Evolutionary conservation across 1,139 yeast genomes (phyloP).

Genomic region (Debaryomyces coudertii): DNA sequence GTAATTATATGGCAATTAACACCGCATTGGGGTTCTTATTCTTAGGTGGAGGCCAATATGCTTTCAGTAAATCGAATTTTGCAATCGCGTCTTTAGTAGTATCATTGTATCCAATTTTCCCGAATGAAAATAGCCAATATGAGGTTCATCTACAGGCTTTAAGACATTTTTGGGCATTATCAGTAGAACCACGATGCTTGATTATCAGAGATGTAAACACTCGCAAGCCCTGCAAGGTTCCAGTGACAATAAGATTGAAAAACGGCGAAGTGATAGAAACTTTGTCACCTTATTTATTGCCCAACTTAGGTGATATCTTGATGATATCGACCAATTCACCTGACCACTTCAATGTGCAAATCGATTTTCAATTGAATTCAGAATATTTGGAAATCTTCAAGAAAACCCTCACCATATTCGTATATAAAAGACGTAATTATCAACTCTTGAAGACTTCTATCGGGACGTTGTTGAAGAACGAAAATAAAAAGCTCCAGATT

Average conservation of each 20-base stretch:
- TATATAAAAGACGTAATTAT: conserved; percentile 50
- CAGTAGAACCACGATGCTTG: conserved; percentile 81
- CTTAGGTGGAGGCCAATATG: conserved; percentile 91
- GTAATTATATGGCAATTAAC: conserved; percentile 77
- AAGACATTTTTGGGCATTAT: conserved; percentile 88
- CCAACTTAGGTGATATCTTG: conserved; percentile 55
- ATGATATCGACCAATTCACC: conserved; percentile 44
- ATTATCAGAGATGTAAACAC: conserved; percentile 71
- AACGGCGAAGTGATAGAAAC: conserved; percentile 36
- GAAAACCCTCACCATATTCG: conserved; percentile 50
- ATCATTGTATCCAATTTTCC: conserved; percentile 75
- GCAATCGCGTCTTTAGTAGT: conserved; percentile 75
- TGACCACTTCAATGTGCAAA: conserved; percentile 48
- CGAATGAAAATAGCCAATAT: conserved; percentile 46
- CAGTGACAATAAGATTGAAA: conserved; percentile 49
- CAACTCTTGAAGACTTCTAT: conserved; percentile 42
- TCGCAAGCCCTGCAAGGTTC: conserved; percentile 54
- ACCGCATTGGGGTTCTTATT: conserved; percentile 87
- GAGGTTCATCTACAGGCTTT: conserved; percentile 81
- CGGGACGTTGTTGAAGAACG: conserved; percentile 39
- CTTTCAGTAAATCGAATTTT: conserved; percentile 65
- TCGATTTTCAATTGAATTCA: conserved; percentile 43
- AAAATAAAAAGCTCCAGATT: conserved; percentile 33
- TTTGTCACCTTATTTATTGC: conserved; percentile 70
- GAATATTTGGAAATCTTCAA: conserved; percentile 47